phyloP scores from a whole-genome alignment of 108 stramenopile species.

The Skeletonema grethae region DNA sequence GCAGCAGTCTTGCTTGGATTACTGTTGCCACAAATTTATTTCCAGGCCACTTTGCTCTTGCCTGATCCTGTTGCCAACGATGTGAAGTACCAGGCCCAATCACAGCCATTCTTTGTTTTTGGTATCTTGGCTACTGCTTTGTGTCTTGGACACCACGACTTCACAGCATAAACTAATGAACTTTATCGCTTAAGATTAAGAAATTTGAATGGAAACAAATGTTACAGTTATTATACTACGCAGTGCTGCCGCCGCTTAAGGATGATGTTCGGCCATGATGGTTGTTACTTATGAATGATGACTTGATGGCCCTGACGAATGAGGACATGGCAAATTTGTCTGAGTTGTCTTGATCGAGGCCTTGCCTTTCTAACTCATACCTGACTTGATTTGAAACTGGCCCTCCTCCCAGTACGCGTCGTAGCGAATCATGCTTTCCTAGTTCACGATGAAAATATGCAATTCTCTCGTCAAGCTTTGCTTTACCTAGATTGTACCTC shows the following conservation, averaged over 20 bases:
- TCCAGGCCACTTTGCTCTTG: conserved; percentile 90
- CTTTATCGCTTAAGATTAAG: neutral
- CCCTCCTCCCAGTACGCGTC: conserved; percentile 71
- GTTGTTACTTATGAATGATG: conserved; percentile 27
- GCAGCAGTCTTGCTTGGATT: conserved; percentile 78
- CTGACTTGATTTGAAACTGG: conserved; percentile 69
- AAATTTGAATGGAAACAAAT: too few species aligned
- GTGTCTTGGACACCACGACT: conserved; percentile 92
- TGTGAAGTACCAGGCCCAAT: conserved; percentile 93
- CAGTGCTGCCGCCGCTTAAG: too few species aligned
- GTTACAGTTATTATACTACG: too few species aligned
- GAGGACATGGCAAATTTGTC: conserved; percentile 61
- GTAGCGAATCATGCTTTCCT: conserved; percentile 75
- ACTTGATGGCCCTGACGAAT: conserved; percentile 58
- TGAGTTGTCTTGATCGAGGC: conserved; percentile 37
- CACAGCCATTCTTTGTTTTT: conserved; percentile 95
- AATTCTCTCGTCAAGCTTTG: conserved; percentile 77
- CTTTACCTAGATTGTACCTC: conserved; percentile 52
- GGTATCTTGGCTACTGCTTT: conserved; percentile 92
- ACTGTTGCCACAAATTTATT: conserved; percentile 91
- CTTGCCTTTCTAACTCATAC: conserved; percentile 48
- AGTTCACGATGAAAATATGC: conserved; percentile 76
- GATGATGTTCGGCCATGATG: neutral
- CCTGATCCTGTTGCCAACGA: conserved; percentile 94
- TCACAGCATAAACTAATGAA: conserved; percentile 31